Percentiles rank a stretch among this genome's conserved stretches.
Conservation (phyloP, 306 rosid species). For the Canavalia ensiformis region DNA sequence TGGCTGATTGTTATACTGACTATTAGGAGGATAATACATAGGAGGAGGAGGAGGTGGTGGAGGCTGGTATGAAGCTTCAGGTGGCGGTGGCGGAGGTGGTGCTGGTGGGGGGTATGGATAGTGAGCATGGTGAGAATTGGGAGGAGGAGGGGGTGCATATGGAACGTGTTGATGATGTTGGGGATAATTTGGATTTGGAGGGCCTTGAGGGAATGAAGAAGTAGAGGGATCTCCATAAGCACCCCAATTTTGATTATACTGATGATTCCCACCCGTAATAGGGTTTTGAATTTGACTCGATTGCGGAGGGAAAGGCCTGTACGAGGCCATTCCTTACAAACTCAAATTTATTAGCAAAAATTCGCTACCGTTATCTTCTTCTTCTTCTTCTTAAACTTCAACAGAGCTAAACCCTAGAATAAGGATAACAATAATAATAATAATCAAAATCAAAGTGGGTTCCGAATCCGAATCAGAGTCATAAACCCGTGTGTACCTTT, state of each 20-base stretch:
- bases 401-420: slow-evolving; percentile 40
- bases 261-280: slow-evolving; percentile 62
- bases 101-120: slow-evolving; percentile 68
- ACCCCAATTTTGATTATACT: slow-evolving; percentile 78
- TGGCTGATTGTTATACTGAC: slow-evolving; percentile 67
- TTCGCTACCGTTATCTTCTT: slow-evolving; percentile 32
- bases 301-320: slow-evolving; percentile 93
- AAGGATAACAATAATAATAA: neutral
- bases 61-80: slow-evolving; percentile 73
- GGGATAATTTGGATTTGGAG: slow-evolving; percentile 64
- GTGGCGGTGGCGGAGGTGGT: slow-evolving; percentile 62
- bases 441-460: neutral
- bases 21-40: slow-evolving; percentile 72
- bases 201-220: slow-evolving; percentile 64
- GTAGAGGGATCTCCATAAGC: slow-evolving; percentile 56
- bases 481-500: neutral
- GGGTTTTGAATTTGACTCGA: slow-evolving; percentile 70
- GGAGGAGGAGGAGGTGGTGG: slow-evolving; percentile 80
- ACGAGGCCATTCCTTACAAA: slow-evolving; percentile 77
- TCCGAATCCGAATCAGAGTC: neutral
- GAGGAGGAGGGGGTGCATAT: slow-evolving; percentile 61
- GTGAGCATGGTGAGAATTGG: slow-evolving; percentile 63
- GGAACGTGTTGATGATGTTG: slow-evolving; percentile 51
- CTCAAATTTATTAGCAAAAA: slow-evolving; percentile 6
- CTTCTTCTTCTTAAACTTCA: neutral